These are phyloP conservation scores for Acanthamoeba healyi DNA, from an alignment of 208 protist genomes.

Conservation along the genomic window DNA sequence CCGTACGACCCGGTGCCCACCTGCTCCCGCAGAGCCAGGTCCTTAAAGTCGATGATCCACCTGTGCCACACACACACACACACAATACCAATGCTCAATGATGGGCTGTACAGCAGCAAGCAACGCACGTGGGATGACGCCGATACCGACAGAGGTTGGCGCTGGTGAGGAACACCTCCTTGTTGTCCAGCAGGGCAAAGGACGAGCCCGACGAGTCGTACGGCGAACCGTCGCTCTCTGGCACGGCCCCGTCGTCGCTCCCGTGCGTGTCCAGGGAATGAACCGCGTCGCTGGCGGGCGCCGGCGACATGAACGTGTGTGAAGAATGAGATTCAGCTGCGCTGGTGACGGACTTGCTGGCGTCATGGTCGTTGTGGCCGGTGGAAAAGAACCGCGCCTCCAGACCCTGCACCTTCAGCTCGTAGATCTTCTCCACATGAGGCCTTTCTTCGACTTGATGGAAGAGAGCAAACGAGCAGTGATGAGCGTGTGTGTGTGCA, in stretches of 20 bases:
- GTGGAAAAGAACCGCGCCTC: neutral
- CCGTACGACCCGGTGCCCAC: constrained; percentile 43
- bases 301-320: neutral
- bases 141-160: constrained; percentile 24
- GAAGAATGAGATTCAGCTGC: neutral
- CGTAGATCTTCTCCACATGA: neutral
- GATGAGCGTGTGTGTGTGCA: no score
- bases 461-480: no score
- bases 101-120: neutral
- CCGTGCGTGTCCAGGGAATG: neutral
- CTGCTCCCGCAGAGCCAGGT: neutral
- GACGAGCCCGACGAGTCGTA: neutral
- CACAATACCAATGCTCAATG: neutral
- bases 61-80: neutral
- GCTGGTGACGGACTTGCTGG: no score
- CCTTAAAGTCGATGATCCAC: neutral
- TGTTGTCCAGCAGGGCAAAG: neutral
- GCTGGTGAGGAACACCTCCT: constrained; percentile 13
- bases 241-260: neutral
- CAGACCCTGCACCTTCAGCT: neutral
- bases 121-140: neutral
- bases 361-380: neutral
- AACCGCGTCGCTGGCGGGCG: neutral
- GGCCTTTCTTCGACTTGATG: no score
- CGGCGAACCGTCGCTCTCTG: neutral